A percentile compares a stretch with the other conserved stretches of the same genome.
phyloP scores from a whole-genome alignment of 2,329 filamentous ascomycete genomes.

The Exophiala calicioides region DNA sequence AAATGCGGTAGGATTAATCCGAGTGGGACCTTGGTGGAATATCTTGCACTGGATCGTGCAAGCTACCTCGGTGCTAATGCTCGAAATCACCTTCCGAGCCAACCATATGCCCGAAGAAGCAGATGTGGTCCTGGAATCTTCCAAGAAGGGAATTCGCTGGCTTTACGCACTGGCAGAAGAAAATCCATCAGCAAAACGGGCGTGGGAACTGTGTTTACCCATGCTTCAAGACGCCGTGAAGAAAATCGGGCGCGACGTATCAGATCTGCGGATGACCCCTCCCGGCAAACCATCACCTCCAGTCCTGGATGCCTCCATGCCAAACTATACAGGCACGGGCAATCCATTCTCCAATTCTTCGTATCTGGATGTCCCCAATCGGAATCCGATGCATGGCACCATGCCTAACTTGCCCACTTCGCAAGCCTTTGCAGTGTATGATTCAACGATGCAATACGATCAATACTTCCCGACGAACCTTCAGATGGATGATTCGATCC shows the following conservation, averaged over 20 bases:
- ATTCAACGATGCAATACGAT: conserved; percentile 30
- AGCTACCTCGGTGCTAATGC: conserved; percentile 45
- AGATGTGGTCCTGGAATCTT: conserved; percentile 36
- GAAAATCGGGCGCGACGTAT: conserved; percentile 36
- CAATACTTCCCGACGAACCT: conserved; percentile 28
- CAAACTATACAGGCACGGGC: conserved; percentile 6
- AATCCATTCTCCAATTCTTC: conserved; percentile 2
- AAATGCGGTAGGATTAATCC: conserved; percentile 43
- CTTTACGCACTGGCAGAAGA: conserved; percentile 43
- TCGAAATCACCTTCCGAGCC: conserved; percentile 48
- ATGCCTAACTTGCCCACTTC: conserved; percentile 17
- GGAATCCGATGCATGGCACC: conserved; percentile 12
- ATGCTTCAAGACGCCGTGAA: conserved; percentile 39
- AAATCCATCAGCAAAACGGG: conserved; percentile 41
- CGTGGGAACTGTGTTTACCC: conserved; percentile 45
- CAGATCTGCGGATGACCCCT: conserved; percentile 33
- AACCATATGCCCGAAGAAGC: conserved; percentile 47
- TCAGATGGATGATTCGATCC: conserved; percentile 12
- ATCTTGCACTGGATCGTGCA: conserved; percentile 50
- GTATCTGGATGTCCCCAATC: conserved; percentile 10
- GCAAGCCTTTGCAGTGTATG: conserved; percentile 21
- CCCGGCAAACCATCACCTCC: conserved; percentile 19
- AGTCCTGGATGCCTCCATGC: conserved; percentile 13
- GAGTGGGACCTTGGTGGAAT: conserved; percentile 48
- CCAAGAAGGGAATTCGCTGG: conserved; percentile 48